These are phyloP conservation scores for Exophiala viscosa DNA, from an alignment of 2,329 filamentous ascomycete species.

Conservation along the genomic window DNA sequence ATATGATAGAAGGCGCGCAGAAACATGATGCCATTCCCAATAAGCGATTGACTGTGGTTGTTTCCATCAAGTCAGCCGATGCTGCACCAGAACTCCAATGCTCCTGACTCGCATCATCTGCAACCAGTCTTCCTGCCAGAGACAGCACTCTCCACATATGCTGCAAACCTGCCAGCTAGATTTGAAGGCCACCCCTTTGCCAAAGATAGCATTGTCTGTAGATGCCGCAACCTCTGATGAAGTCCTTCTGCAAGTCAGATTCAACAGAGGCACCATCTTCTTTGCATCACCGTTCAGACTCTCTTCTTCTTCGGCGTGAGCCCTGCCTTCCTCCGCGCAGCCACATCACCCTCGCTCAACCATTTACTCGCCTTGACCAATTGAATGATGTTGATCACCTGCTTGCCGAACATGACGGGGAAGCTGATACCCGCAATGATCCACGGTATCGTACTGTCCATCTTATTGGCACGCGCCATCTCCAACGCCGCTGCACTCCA, in stretches of 20 bases:
- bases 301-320: conserved; percentile 23
- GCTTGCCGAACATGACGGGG: conserved; percentile 87
- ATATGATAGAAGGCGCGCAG: too few species aligned
- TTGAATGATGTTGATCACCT: conserved; percentile 90
- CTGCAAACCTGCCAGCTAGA: too few species aligned
- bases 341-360: conserved; percentile 85
- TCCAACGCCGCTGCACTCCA: conserved; percentile 92
- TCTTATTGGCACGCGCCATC: conserved; percentile 89
- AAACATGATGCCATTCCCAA: too few species aligned
- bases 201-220: too few species aligned
- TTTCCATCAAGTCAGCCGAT: too few species aligned
- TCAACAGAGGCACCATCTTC: not conserved
- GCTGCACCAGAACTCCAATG: too few species aligned
- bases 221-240: not conserved
- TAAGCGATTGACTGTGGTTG: too few species aligned
- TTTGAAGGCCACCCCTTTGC: too few species aligned
- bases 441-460: conserved; percentile 73
- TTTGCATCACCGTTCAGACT: not conserved
- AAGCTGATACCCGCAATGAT: conserved; percentile 74
- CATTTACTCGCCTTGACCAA: conserved; percentile 88
- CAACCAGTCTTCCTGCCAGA: too few species aligned
- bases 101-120: too few species aligned
- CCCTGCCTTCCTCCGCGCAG: conserved; percentile 55
- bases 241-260: not conserved
- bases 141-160: too few species aligned